A percentile compares a stretch with the other conserved stretches of the same genome.
Conservation (phyloP, 345 rosid genomes). For the Luvunga scandens region DNA sequence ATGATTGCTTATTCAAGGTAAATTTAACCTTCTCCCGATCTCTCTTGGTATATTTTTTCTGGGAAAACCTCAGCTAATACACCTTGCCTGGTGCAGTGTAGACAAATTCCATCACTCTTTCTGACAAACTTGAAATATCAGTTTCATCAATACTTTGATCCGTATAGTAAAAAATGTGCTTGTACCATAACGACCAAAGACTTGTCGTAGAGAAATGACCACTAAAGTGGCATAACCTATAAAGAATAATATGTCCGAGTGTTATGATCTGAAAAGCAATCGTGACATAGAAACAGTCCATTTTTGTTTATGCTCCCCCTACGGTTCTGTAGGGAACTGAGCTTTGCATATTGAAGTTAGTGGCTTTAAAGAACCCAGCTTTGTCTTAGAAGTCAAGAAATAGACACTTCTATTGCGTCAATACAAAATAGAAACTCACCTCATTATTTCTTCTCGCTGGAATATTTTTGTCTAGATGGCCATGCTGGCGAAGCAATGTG, state of each 20-base stretch:
- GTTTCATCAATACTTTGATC: neutral
- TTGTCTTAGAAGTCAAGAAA: neutral
- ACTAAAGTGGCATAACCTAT: neutral
- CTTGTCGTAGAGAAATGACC: neutral
- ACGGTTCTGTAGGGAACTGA: neutral
- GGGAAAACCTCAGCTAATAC: neutral
- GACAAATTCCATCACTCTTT: neutral
- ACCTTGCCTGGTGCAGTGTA: neutral
- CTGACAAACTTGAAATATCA: neutral
- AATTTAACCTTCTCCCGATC: constrained; percentile 7
- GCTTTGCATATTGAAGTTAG: neutral
- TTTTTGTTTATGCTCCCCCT: neutral
- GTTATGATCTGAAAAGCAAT: neutral
- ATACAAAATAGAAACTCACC: constrained; percentile 3
- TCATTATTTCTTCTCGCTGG: neutral
- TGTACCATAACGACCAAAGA: neutral
- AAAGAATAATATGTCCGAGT: neutral
- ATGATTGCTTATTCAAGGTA: constrained; percentile 95
- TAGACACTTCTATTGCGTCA: neutral
- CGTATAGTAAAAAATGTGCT: neutral
- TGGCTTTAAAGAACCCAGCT: neutral
- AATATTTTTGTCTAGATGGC: constrained; percentile 48
- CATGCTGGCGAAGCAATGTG: constrained; percentile 89
- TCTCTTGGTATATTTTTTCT: neutral
- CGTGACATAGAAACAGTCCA: neutral